A percentile compares a stretch with the other conserved stretches of the same genome.
phyloP scores from a whole-genome alignment of 1,139 yeast genomes.

The Geotrichum phurueaensis region DNA sequence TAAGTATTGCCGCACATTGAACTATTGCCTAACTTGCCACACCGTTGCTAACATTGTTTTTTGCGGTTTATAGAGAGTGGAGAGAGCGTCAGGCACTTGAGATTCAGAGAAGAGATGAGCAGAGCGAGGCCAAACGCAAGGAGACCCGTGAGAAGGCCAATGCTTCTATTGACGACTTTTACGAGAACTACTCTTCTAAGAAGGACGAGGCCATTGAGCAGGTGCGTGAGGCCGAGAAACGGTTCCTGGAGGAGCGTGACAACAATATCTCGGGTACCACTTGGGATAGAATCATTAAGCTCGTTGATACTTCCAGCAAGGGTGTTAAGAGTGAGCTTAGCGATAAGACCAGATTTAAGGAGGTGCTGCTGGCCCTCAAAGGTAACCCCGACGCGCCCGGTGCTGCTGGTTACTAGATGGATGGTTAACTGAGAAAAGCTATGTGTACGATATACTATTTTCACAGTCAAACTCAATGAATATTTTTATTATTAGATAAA shows the following conservation, averaged over 20 bases:
- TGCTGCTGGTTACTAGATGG: slow-evolving; percentile 46
- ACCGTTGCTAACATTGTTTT: not conserved
- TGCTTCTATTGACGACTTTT: slow-evolving; percentile 84
- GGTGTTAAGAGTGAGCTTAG: slow-evolving; percentile 44
- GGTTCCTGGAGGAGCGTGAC: slow-evolving; percentile 71
- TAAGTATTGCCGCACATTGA: slow-evolving; percentile 13
- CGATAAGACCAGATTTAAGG: slow-evolving; percentile 70
- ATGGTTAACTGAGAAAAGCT: not conserved
- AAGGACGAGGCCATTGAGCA: slow-evolving; percentile 65
- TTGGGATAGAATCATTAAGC: slow-evolving; percentile 75
- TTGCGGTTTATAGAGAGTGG: slow-evolving; percentile 51
- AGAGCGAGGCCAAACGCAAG: slow-evolving; percentile 57
- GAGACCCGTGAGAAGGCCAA: slow-evolving; percentile 76
- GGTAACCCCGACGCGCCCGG: slow-evolving; percentile 74
- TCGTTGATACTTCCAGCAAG: slow-evolving; percentile 44
- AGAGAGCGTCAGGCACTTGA: slow-evolving; percentile 75
- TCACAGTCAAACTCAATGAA: not conserved
- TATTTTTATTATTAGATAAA: not conserved
- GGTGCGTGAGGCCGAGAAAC: slow-evolving; percentile 59
- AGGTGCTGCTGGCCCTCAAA: slow-evolving; percentile 55
- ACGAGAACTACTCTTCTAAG: slow-evolving; percentile 85
- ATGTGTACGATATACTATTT: not conserved
- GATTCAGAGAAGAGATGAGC: slow-evolving; percentile 73
- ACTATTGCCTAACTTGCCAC: not conserved
- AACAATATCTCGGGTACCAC: slow-evolving; percentile 64